Percentiles rank a stretch among this genome's conserved stretches.
Evolutionary conservation across 805 yeast genomes (phyloP).

Genomic region (Myxozyma mucilagina): DNA sequence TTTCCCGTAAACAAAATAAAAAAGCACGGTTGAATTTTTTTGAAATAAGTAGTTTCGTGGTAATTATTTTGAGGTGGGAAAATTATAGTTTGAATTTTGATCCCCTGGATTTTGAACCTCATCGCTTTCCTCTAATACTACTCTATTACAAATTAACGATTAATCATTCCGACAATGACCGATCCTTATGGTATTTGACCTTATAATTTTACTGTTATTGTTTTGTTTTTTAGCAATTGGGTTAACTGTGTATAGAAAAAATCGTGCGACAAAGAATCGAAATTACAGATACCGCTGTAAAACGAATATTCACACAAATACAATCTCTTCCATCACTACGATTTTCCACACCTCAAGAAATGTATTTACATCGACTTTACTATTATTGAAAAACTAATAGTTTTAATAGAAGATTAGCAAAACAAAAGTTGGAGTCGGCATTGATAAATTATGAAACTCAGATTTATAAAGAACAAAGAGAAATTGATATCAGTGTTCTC

Average conservation of each 20-base stretch:
- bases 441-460: conserved; percentile 5
- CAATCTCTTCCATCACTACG: conserved; percentile 14
- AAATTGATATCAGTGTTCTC: conserved; percentile 27
- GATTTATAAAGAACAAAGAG: conserved; percentile 26
- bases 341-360: conserved; percentile 1
- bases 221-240: neutral
- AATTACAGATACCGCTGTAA: conserved; percentile 14
- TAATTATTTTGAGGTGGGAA: neutral
- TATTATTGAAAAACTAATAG: too few species aligned
- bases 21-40: neutral
- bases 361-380: neutral
- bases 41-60: neutral
- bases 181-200: conserved; percentile 3
- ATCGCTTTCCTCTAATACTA: neutral
- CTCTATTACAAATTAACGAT: neutral
- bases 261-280: conserved; percentile 18
- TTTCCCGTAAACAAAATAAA: neutral
- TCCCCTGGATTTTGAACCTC: neutral
- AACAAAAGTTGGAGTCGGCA: conserved; percentile 5
- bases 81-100: neutral
- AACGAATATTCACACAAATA: conserved; percentile 8
- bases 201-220: neutral
- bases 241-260: neutral
- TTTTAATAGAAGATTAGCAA: conserved; percentile 1
- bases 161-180: neutral